Evolutionary conservation across 495 filamentous ascomycete species (phyloP).

Genomic region (Talaromyces adpressus): DNA sequence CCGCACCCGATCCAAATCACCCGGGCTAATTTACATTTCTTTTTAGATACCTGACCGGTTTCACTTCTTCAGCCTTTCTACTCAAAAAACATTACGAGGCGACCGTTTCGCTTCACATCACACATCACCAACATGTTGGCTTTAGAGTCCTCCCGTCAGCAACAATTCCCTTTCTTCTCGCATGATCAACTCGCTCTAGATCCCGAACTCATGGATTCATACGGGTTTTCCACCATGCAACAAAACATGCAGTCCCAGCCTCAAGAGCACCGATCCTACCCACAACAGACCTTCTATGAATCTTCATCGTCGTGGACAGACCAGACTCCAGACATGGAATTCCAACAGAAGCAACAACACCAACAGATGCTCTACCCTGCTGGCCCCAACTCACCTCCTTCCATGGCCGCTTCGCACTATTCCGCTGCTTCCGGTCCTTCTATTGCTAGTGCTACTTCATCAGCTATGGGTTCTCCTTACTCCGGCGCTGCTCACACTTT

Average conservation of each 20-base stretch:
- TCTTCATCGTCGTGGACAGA: constrained; percentile 19
- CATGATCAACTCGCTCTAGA: constrained; percentile 26
- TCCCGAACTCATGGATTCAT: constrained; percentile 27
- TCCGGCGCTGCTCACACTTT: constrained; percentile 55
- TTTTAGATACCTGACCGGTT: neutral
- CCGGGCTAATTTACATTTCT: neutral
- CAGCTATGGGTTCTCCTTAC: constrained; percentile 74
- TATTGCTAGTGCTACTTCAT: constrained; percentile 64
- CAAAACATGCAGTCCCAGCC: constrained; percentile 21
- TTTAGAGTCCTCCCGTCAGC: constrained; percentile 24
- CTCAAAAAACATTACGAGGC: neutral
- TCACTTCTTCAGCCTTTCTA: neutral
- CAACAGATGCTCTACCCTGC: constrained; percentile 26
- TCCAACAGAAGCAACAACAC: constrained; percentile 12
- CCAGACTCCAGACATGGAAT: constrained; percentile 12
- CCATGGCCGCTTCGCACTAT: constrained; percentile 21
- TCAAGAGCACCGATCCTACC: constrained; percentile 15
- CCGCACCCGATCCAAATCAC: neutral
- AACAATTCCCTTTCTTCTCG: constrained; percentile 26
- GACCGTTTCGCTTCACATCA: neutral
- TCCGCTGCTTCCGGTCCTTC: constrained; percentile 66
- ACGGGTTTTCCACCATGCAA: constrained; percentile 20
- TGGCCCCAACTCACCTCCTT: constrained; percentile 32
- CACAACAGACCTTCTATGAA: constrained; percentile 26
- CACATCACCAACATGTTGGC: constrained; percentile 27